A percentile compares a stretch with the other conserved stretches of the same genome.
Conservation (phyloP, 805 yeast genomes). For the Blastobotrys muscicola region DNA sequence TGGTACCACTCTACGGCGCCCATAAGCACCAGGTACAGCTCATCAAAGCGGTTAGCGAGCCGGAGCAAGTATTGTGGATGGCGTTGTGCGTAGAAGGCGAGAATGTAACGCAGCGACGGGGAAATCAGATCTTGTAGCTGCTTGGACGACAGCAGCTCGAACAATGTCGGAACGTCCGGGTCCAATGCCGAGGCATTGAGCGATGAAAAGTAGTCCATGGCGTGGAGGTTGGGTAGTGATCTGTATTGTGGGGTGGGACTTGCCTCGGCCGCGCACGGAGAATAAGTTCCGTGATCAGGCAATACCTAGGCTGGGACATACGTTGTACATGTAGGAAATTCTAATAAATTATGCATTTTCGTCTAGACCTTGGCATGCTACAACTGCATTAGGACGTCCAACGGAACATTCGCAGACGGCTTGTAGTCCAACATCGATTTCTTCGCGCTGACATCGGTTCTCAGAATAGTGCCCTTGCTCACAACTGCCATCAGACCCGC, state of each 20-base stretch:
- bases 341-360: too few species aligned
- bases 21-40: slow-evolving; percentile 51
- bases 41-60: slow-evolving; percentile 66
- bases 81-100: slow-evolving; percentile 70
- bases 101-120: slow-evolving; percentile 70
- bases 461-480: slow-evolving; percentile 16
- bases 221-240: neutral
- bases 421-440: slow-evolving; percentile 1
- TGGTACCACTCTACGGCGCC: slow-evolving; percentile 63
- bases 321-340: too few species aligned
- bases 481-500: slow-evolving; percentile 19
- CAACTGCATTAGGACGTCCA: too few species aligned
- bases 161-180: slow-evolving; percentile 71
- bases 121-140: slow-evolving; percentile 71
- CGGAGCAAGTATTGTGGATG: slow-evolving; percentile 62
- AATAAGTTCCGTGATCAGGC: too few species aligned
- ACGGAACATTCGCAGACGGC: neutral
- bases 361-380: too few species aligned
- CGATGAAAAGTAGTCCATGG: slow-evolving; percentile 76
- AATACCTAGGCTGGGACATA: too few species aligned
- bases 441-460: slow-evolving; percentile 14
- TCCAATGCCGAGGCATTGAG: slow-evolving; percentile 70
- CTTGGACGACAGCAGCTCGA: slow-evolving; percentile 74
- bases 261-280: neutral
- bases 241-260: neutral